Percentiles rank a stretch among this genome's conserved stretches.
phyloP scores from a whole-genome alignment of 805 yeast species.

The Nakazawaea laoshanensis region DNA sequence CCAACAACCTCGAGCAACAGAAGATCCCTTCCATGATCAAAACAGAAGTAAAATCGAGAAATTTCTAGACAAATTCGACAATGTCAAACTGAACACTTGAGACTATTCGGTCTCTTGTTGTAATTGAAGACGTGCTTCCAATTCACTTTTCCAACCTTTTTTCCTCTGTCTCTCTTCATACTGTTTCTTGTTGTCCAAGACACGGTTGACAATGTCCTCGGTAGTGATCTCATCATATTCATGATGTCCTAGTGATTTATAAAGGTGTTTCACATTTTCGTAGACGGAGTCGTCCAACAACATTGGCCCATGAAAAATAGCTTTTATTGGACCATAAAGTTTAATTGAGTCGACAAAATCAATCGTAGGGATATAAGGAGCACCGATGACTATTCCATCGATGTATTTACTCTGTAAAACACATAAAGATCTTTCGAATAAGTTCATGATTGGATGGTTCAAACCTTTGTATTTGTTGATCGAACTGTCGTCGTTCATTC shows the following conservation, averaged over 20 bases:
- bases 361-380: slow-evolving; percentile 44
- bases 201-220: slow-evolving; percentile 66
- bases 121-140: slow-evolving; percentile 22
- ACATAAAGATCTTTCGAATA: slow-evolving; percentile 78
- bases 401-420: slow-evolving; percentile 82
- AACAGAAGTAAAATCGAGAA: too few species aligned
- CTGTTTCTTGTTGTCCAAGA: slow-evolving; percentile 53
- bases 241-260: slow-evolving; percentile 39
- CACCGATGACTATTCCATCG: slow-evolving; percentile 68
- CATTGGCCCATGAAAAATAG: slow-evolving; percentile 56
- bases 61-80: slow-evolving; percentile 4
- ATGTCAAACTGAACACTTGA: too few species aligned
- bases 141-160: slow-evolving; percentile 74
- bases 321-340: slow-evolving; percentile 22
- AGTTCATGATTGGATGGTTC: slow-evolving; percentile 78
- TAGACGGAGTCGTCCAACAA: slow-evolving; percentile 20
- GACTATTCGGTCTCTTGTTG: not conserved
- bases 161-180: slow-evolving; percentile 83
- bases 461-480: slow-evolving; percentile 50
- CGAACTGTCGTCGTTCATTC: slow-evolving; percentile 52
- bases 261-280: slow-evolving; percentile 21
- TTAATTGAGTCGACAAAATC: slow-evolving; percentile 29
- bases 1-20: slow-evolving; percentile 3
- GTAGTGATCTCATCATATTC: slow-evolving; percentile 59
- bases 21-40: too few species aligned